phyloP scores from a whole-genome alignment of 345 rosid species.

The Hibiscus trionum region DNA sequence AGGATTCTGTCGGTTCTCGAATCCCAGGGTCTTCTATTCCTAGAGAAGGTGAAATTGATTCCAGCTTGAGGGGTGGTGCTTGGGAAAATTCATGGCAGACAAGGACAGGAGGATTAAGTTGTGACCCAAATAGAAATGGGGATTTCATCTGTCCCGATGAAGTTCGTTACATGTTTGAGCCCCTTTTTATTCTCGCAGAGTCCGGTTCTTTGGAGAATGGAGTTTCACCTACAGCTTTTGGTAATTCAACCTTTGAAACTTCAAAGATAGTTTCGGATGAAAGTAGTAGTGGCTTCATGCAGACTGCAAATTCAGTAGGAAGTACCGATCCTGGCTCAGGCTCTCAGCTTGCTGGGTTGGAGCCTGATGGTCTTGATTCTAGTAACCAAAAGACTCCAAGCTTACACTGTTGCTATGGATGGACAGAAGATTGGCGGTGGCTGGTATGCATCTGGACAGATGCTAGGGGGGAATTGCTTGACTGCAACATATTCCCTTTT shows the following conservation, averaged over 20 bases:
- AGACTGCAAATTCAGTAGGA: constrained; percentile 45
- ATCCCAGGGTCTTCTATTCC: constrained; percentile 66
- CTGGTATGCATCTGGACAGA: constrained; percentile 99
- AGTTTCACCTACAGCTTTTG: constrained; percentile 46
- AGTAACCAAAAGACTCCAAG: constrained; percentile 64
- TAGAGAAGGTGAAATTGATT: constrained; percentile 89
- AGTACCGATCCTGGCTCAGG: constrained; percentile 53
- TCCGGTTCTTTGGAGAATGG: constrained; percentile 90
- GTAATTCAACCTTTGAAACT: constrained; percentile 49
- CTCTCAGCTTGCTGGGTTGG: constrained; percentile 66
- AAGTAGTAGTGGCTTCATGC: constrained; percentile 52
- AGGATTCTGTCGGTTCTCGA: constrained; percentile 78
- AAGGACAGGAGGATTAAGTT: constrained; percentile 71
- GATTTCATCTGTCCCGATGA: constrained; percentile 59
- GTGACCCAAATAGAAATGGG: constrained; percentile 75
- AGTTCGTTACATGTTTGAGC: constrained; percentile 76
- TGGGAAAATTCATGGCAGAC: constrained; percentile 95
- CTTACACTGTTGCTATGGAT: constrained; percentile 96
- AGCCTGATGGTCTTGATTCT: constrained; percentile 43
- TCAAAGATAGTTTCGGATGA: constrained; percentile 58
- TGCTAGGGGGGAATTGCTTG: constrained; percentile 95
- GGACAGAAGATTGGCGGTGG: constrained; percentile 99
- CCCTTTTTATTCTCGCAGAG: constrained; percentile 91
- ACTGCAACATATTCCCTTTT: constrained; percentile 92
- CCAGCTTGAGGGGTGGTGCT: constrained; percentile 58